phyloP scores from a whole-genome alignment of 2,329 filamentous ascomycete species.

The Ceratocystis cubensis region DNA sequence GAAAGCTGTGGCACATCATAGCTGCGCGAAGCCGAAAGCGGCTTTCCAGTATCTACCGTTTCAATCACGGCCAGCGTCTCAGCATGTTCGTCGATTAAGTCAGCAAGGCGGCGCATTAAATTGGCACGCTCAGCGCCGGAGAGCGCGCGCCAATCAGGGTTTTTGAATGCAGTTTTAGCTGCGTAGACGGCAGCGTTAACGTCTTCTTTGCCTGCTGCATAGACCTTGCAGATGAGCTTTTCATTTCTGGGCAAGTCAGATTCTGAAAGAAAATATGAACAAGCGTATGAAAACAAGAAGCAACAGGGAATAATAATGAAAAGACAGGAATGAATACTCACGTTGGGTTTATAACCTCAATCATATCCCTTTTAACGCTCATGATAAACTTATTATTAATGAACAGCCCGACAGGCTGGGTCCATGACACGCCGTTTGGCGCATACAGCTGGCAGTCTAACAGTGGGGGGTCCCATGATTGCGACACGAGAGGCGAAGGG shows the following conservation, averaged over 20 bases:
- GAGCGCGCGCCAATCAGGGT: conserved; percentile 54
- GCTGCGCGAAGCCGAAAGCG: conserved; percentile 51
- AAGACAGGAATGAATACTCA: conserved; percentile 29
- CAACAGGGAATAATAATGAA: neutral
- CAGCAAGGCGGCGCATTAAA: conserved; percentile 57
- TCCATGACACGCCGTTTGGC: conserved; percentile 62
- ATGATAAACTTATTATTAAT: conserved; percentile 72
- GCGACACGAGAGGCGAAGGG: neutral
- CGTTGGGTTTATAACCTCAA: conserved; percentile 58
- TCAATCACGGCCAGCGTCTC: conserved; percentile 43
- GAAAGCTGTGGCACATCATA: conserved; percentile 45
- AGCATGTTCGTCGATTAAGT: conserved; percentile 53
- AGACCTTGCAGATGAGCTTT: conserved; percentile 56
- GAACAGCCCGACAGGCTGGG: conserved; percentile 64
- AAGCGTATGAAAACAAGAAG: neutral
- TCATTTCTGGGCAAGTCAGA: conserved; percentile 37
- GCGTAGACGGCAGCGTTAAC: conserved; percentile 58
- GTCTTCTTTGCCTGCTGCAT: conserved; percentile 53
- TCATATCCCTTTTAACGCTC: conserved; percentile 50
- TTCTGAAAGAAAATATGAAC: neutral
- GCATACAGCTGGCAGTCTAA: conserved; percentile 41
- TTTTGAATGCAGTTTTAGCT: conserved; percentile 55
- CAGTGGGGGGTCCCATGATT: conserved; percentile 1
- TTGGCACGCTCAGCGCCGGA: conserved; percentile 54
- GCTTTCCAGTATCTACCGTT: conserved; percentile 73